Evolutionary conservation across 108 stramenopile genomes (phyloP), one percentile per base, ranked within the genome.

Genomic region (Pseudonitzschia multistriata): DNA sequence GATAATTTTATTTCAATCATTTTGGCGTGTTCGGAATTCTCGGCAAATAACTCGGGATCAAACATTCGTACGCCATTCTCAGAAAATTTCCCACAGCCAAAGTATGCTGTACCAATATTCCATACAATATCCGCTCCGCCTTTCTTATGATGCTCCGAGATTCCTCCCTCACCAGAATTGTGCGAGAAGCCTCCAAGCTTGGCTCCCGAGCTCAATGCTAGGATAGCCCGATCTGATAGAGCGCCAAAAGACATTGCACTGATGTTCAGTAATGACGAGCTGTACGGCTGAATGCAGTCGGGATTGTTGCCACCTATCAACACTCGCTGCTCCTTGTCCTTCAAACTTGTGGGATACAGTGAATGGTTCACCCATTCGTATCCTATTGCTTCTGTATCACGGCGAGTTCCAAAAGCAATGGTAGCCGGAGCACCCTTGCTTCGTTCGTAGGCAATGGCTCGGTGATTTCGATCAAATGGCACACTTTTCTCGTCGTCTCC

Each of bases 71-170:
- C 45, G 7, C 47, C 57, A 17, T 76, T 84, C 15, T 57, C 31
- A 1, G 55, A 65, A 45, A 80, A 78, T 13, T 24, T 78, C 6
- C 89, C 88, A 71, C 92, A 93, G 31, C 91, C 95, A 85, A 94
- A 96, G 81, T 96, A 96, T 13, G 81, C 95, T 1, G 95, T 96
- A 35, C 95, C 95, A 21, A 96, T 76, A 66, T 96, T 96, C 95
- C 95, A 96, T 14, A 92, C 90, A 21, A 96, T 55, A 69, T 88
- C 82, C n/a, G 84, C 95, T 31, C 91, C 91, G 42, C 88, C 80
- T 60, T 89, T n/a, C 36, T 77, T 70, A 48, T 77, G 76, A 40
- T 82, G 87, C 19, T 71, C 67, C 29, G 83, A 85, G 15, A 94
- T 73, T 28, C 86, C 91, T 10, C 93, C 95, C 75, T 96, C 95